Evolutionary conservation across 1,284 basidiomycete species (phyloP).

Genomic region (Inonotus hispidus): DNA sequence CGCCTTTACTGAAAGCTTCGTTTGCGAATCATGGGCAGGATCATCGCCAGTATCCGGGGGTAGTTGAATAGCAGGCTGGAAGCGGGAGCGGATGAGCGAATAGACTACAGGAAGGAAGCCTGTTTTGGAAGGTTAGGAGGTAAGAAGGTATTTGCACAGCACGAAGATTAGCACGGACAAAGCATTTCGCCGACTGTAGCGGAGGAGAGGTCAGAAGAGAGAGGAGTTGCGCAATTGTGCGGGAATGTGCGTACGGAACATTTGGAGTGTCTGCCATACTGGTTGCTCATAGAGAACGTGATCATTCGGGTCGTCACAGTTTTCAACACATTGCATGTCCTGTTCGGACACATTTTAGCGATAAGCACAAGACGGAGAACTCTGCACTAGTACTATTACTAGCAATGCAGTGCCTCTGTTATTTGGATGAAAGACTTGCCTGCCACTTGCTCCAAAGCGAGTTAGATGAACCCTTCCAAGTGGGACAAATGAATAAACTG

Average conservation of each 20-base stretch:
- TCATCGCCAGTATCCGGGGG: slow-evolving; percentile 45
- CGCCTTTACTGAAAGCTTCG: slow-evolving; percentile 28
- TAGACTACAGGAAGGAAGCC: slow-evolving; percentile 82
- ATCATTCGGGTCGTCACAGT: slow-evolving; percentile 61
- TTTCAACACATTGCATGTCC: slow-evolving; percentile 96
- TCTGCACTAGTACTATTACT: not conserved
- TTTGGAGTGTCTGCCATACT: slow-evolving; percentile 91
- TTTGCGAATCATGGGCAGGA: slow-evolving; percentile 28
- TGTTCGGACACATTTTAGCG: slow-evolving; percentile 26
- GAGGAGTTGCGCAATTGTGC: slow-evolving; percentile 20
- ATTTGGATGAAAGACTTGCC: slow-evolving; percentile 34
- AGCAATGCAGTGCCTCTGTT: not conserved
- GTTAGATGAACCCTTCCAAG: slow-evolving; percentile 63
- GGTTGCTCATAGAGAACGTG: slow-evolving; percentile 85
- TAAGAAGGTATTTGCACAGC: slow-evolving; percentile 20
- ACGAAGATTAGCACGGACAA: slow-evolving; percentile 48
- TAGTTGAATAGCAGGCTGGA: slow-evolving; percentile 48
- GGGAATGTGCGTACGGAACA: slow-evolving; percentile 65
- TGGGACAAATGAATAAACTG: not conserved
- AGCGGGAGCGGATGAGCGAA: slow-evolving; percentile 50
- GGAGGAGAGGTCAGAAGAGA: slow-evolving; percentile 27
- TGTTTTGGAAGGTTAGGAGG: slow-evolving; percentile 29
- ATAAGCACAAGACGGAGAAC: not conserved
- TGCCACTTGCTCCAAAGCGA: slow-evolving; percentile 80
- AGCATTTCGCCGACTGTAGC: slow-evolving; percentile 83